Base-by-base conservation (phyloP, 345 rosid species). In the Mangifera indica region DNA sequence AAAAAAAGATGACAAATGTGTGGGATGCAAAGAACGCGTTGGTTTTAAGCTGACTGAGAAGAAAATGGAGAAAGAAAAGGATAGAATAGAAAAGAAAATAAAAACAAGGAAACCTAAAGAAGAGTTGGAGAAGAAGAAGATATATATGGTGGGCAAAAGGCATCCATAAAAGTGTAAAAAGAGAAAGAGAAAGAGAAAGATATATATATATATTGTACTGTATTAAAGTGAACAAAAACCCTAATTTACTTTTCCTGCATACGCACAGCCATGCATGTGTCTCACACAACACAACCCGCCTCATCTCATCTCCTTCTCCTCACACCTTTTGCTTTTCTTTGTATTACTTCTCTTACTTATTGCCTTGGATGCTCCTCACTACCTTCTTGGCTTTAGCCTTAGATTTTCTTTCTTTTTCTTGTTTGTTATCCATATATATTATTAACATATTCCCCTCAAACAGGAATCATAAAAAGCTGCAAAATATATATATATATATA, bases 21-120 rank as follows among this genome's bases (percentile, higher is more conserved):
- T 79, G 91, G 91, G 83, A 66, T 59, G 74, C 57, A 79, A 77
- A 66, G 89, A 84, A 85, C 68, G 97, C 97, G 92, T 91, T 84
- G 90, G 84, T 81, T 81, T 66, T 84, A 91, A 86, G 97, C 97
- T 79, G 89, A 85, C 85, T 79, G 81, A 69, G 64, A 56, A 77
- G 26, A 26, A 67, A 45, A 75, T 67, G 76, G 77, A 72, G 69
- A 48, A 69, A 70, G 81, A 76, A 66, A 75, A 74, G 65, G 69
- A 53, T 1, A 29, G 3, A 3, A 29, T 37, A 67, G 54, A 71
- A 66, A 76, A 72, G 11, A 63, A 66, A 74, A 65, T 58, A 60
- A 74, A 83, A 76, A 42, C 63, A 76, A 63, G 71, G 71, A 71
- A 74, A 69, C 72, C 62, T 70, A 79, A 80, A 82, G 76, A 74